phyloP scores from a whole-genome alignment of 2,329 filamentous ascomycete genomes.

The Fusarium redolens region DNA sequence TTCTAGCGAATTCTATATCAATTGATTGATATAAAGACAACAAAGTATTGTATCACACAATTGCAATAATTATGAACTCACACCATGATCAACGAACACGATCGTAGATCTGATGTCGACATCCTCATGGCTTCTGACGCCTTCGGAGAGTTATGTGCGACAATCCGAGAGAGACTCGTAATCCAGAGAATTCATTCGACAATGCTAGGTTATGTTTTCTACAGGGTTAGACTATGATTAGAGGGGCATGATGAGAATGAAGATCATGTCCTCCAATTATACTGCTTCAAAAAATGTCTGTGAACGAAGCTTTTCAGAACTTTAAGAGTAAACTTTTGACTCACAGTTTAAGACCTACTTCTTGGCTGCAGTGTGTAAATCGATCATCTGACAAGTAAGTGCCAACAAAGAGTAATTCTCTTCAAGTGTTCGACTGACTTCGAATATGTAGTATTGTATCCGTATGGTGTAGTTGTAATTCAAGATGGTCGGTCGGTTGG shows the following conservation, averaged over 20 bases:
- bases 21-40: neutral
- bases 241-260: neutral
- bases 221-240: neutral
- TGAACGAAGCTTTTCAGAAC: neutral
- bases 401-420: neutral
- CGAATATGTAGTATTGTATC: neutral
- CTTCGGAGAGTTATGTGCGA: slow-evolving; percentile 22
- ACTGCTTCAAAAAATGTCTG: neutral
- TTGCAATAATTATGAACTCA: neutral
- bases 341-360: neutral
- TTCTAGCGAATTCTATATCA: neutral
- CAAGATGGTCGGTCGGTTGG: neutral
- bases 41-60: neutral
- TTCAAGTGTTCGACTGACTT: neutral
- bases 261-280: neutral
- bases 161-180: neutral
- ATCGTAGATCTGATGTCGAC: slow-evolving; percentile 41
- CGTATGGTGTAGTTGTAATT: neutral
- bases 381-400: neutral
- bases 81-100: slow-evolving; percentile 11
- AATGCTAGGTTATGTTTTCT: neutral
- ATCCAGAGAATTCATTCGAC: neutral
- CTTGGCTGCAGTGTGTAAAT: neutral
- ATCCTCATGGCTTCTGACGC: slow-evolving; percentile 44
- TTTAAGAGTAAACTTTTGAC: neutral